phyloP scores from a whole-genome alignment of 2,329 filamentous ascomycete species.

The Fusarium brevicatenulatum region DNA sequence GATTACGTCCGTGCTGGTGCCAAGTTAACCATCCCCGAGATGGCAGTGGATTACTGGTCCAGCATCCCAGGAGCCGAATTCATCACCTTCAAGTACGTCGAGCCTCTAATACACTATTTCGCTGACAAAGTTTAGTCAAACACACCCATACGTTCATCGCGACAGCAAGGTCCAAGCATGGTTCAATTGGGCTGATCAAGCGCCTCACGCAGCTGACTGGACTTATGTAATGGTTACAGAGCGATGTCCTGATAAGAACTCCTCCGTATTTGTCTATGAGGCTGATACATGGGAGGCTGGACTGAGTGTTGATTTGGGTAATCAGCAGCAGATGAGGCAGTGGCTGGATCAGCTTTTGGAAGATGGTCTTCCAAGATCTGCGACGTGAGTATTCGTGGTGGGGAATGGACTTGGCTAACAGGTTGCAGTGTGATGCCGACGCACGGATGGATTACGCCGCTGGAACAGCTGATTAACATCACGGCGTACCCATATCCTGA shows the following conservation, averaged over 20 bases:
- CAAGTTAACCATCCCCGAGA: conserved; percentile 15
- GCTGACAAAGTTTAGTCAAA: neutral
- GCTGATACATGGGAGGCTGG: conserved; percentile 4
- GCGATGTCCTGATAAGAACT: neutral
- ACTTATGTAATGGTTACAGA: conserved; percentile 19
- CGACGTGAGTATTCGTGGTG: neutral
- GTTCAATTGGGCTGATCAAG: conserved; percentile 23
- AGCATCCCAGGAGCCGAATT: neutral
- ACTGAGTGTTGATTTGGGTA: neutral
- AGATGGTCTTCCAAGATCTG: neutral
- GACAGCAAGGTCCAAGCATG: conserved; percentile 10
- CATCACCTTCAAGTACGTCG: conserved; percentile 22
- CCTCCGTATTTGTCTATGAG: neutral
- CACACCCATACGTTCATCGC: conserved; percentile 10
- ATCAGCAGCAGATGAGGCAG: neutral
- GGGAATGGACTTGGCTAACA: neutral
- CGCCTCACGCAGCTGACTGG: conserved; percentile 17
- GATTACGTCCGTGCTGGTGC: conserved; percentile 8
- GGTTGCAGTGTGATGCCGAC: neutral
- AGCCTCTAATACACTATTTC: rapidly evolving
- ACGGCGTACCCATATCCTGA: neutral
- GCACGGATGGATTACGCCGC: neutral
- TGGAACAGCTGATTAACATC: neutral
- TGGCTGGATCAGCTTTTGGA: neutral
- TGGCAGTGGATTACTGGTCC: conserved; percentile 20